Conservation (phyloP, 768 basidiomycete genomes). For the Termitomyces bulborhizus region DNA sequence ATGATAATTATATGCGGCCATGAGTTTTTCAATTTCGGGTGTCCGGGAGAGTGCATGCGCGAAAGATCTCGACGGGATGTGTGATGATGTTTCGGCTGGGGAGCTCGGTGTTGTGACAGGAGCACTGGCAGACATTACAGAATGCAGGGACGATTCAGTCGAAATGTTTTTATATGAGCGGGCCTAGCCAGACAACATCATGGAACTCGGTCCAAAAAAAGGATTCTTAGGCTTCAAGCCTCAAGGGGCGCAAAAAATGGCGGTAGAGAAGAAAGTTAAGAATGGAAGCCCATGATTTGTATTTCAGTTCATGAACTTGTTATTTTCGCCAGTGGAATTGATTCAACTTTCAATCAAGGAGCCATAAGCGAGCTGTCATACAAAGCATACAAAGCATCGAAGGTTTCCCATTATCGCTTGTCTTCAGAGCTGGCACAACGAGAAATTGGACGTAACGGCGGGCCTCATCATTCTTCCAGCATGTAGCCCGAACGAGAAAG, state of each 20-base stretch:
- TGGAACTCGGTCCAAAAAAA: not conserved
- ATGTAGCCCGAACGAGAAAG: not conserved
- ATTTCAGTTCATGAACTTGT: not conserved
- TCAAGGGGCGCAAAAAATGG: no score
- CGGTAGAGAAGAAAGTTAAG: not conserved
- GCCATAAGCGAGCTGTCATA: not conserved
- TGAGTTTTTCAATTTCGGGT: constrained; percentile 3
- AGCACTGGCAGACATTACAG: not conserved
- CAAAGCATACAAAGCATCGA: not conserved
- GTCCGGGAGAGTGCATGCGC: constrained; percentile 3
- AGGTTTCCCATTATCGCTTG: not conserved
- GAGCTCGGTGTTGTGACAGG: not conserved
- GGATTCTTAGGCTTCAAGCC: not conserved
- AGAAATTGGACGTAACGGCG: not conserved
- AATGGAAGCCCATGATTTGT: constrained; percentile 1
- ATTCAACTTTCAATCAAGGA: not conserved
- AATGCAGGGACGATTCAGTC: not conserved
- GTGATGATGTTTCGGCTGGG: not conserved
- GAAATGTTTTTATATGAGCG: not conserved
- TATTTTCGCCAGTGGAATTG: not conserved
- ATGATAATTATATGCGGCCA: constrained; percentile 4
- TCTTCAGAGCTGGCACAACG: not conserved
- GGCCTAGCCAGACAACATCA: not conserved
- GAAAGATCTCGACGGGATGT: constrained; percentile 3
- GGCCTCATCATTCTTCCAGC: not conserved